A percentile compares a stretch with the other conserved stretches of the same genome.
phyloP scores from a whole-genome alignment of 225 moss, liverwort and hornwort species.

The Climacium dendroides region DNA sequence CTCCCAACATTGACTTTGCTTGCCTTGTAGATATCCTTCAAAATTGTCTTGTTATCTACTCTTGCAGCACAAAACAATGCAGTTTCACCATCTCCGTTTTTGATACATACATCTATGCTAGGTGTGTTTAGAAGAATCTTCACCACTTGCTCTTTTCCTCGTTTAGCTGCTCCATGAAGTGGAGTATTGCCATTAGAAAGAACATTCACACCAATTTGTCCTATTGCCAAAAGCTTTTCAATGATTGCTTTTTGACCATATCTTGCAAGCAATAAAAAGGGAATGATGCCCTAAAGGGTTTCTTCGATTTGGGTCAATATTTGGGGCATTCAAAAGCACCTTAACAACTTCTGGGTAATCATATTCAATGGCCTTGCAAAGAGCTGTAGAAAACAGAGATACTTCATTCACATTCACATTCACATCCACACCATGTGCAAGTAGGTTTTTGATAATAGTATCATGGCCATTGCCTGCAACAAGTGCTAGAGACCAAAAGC shows the following conservation, averaged over 20 bases:
- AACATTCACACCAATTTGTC: background rate
- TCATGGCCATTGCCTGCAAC: too few relatives aligned
- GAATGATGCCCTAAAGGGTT: rapidly evolving
- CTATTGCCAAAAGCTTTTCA: background rate
- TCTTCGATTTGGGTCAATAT: background rate
- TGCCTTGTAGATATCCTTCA: background rate
- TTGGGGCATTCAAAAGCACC: background rate
- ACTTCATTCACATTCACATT: background rate
- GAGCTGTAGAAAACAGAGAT: too few relatives aligned
- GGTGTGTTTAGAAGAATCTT: background rate
- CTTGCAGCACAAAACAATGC: background rate
- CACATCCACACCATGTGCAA: background rate
- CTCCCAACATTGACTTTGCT: background rate
- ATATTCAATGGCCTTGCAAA: background rate
- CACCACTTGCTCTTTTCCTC: background rate
- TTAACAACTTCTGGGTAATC: background rate
- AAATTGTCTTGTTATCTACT: background rate
- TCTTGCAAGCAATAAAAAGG: background rate
- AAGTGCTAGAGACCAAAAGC: background rate
- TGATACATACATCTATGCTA: background rate
- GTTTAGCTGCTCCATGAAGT: background rate
- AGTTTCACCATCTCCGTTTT: background rate
- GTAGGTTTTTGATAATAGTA: too few relatives aligned
- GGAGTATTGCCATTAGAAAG: background rate
- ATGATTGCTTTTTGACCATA: background rate